phyloP scores from a whole-genome alignment of 192 early-diverging fungal genomes.

The Funneliformis geosporum region DNA sequence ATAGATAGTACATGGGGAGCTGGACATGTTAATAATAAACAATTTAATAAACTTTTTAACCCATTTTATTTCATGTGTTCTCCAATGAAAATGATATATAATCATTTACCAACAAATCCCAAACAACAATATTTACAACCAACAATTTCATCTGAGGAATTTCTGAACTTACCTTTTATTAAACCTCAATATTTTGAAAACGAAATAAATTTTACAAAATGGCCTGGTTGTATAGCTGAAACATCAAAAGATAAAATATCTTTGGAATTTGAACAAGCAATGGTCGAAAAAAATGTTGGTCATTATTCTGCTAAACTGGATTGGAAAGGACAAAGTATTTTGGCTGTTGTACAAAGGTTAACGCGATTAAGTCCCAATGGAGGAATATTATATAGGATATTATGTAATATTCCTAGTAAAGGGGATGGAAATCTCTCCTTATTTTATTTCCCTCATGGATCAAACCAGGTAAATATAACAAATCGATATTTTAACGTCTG shows the following conservation, averaged over 20 bases:
- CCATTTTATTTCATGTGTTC: slow-evolving; percentile 57
- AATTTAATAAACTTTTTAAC: slow-evolving; percentile 50
- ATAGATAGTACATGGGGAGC: slow-evolving; percentile 67
- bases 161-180: slow-evolving; percentile 6
- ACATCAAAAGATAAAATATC: slow-evolving; percentile 14
- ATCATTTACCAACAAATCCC: slow-evolving; percentile 56
- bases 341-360: slow-evolving; percentile 1
- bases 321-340: slow-evolving; percentile 13
- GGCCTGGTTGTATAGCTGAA: neutral
- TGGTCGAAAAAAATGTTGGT: neutral
- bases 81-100: slow-evolving; percentile 55
- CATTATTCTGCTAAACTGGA: neutral
- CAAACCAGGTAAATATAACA: neutral
- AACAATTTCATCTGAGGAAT: slow-evolving; percentile 32
- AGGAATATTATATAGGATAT: slow-evolving; percentile 9
- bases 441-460: neutral
- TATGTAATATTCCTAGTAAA: slow-evolving; percentile 12
- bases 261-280: slow-evolving; percentile 17
- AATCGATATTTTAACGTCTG: neutral
- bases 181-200: neutral
- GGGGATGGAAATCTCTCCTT: neutral
- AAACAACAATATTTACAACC: slow-evolving; percentile 53
- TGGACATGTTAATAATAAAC: slow-evolving; percentile 38
- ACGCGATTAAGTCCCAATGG: neutral
- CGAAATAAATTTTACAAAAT: slow-evolving; percentile 6